These are phyloP conservation scores for Hanseniaspora lachancei DNA, from an alignment of 805 yeast genomes.

Conservation along the genomic window DNA sequence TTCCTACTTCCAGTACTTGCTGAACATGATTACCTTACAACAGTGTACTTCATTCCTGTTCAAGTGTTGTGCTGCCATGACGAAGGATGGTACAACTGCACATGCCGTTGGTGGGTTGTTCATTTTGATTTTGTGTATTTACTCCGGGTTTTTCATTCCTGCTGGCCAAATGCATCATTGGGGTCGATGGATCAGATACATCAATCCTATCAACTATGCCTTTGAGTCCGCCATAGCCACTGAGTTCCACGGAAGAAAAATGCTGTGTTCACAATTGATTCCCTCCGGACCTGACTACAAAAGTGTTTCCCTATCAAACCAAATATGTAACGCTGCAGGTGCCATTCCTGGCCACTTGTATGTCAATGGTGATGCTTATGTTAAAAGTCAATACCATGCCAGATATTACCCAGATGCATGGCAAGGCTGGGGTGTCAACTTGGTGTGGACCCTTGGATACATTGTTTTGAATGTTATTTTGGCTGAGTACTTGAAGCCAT, in stretches of 20 bases:
- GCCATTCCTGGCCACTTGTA: conserved; percentile 33
- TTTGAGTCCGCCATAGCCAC: conserved; percentile 44
- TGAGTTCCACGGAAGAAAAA: conserved; percentile 43
- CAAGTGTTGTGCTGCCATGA: conserved; percentile 40
- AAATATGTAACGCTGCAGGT: conserved; percentile 43
- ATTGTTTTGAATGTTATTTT: conserved; percentile 27
- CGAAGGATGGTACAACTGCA: conserved; percentile 42
- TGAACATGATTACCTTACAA: conserved; percentile 35
- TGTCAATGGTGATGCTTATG: conserved; percentile 37
- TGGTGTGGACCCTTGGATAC: conserved; percentile 35
- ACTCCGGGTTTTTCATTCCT: conserved; percentile 41
- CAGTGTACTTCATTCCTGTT: conserved; percentile 43
- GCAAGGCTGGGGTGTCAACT: conserved; percentile 49
- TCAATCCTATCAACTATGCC: conserved; percentile 37
- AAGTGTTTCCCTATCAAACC: conserved; percentile 28
- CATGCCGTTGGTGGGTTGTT: conserved; percentile 43
- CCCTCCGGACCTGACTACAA: conserved; percentile 48
- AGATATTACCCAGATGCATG: conserved; percentile 34
- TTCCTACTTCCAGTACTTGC: conserved; percentile 37
- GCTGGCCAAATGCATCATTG: conserved; percentile 42
- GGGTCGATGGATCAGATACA: conserved; percentile 45
- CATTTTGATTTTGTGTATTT: conserved; percentile 45
- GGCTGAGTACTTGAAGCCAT: conserved; percentile 29
- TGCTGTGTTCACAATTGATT: conserved; percentile 37
- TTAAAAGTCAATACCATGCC: conserved; percentile 31